These are phyloP conservation scores for Meira miltonrushii DNA, from an alignment of 1,284 basidiomycete species.

Conservation along the genomic window DNA sequence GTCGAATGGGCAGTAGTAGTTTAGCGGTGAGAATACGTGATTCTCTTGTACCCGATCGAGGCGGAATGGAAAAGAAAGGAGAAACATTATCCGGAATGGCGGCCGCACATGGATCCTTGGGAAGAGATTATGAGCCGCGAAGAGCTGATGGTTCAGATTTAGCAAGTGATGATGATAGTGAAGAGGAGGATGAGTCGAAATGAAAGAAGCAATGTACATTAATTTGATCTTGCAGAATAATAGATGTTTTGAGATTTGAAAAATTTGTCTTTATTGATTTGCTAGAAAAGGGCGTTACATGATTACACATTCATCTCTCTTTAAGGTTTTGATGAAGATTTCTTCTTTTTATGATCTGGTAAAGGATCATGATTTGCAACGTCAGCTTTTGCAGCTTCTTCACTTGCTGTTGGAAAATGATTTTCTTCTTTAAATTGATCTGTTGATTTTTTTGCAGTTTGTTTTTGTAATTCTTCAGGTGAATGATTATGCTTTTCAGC, in stretches of 20 bases:
- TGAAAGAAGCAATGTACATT: not conserved
- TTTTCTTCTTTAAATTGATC: not conserved
- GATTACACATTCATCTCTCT: too few relatives aligned
- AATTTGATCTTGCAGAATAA: not conserved
- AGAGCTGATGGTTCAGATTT: slow-evolving; percentile 2
- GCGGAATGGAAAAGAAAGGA: not conserved
- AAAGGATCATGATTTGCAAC: not conserved
- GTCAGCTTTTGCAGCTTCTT: slow-evolving; percentile 2
- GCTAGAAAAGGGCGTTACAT: too few relatives aligned
- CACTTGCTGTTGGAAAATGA: not conserved
- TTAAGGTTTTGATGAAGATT: not conserved
- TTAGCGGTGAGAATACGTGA: slow-evolving; percentile 5
- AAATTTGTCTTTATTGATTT: too few relatives aligned
- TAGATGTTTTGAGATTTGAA: too few relatives aligned
- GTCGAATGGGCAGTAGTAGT: not conserved
- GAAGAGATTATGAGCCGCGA: slow-evolving; percentile 13
- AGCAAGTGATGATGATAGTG: not conserved
- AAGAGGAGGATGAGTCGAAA: not conserved
- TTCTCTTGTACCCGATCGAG: slow-evolving; percentile 13
- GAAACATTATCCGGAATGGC: slow-evolving; percentile 8
- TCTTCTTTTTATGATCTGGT: slow-evolving; percentile 6
- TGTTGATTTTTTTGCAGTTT: slow-evolving; percentile 18
- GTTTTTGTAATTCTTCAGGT: slow-evolving; percentile 31
- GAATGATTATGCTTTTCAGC: slow-evolving; percentile 28
- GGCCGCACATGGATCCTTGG: slow-evolving; percentile 9